These are phyloP conservation scores for Chernovozyma aurita DNA, from an alignment of 1,139 yeast species.

Conservation along the genomic window DNA sequence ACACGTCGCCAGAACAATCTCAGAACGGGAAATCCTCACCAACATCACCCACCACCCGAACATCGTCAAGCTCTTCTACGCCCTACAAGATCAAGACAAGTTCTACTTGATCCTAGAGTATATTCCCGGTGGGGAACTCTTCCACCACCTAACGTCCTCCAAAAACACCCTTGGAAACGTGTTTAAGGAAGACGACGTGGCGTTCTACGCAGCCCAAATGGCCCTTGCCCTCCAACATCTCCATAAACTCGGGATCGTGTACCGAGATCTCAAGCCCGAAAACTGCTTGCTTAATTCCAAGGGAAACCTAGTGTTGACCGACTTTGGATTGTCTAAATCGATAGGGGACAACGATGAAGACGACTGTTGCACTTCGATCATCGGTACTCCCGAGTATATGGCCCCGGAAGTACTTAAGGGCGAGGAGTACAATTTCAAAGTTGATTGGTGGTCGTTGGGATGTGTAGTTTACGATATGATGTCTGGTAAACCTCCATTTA, in stretches of 20 bases:
- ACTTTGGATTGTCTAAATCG: conserved; percentile 83
- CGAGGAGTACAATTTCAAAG: conserved; percentile 26
- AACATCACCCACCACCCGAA: conserved; percentile 43
- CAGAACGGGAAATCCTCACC: conserved; percentile 68
- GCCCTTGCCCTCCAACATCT: conserved; percentile 27
- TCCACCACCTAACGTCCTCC: conserved; percentile 26
- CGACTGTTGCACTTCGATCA: conserved; percentile 61
- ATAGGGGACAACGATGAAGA: conserved; percentile 33
- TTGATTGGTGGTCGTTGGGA: conserved; percentile 39
- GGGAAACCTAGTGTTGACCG: conserved; percentile 82
- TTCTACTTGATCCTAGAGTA: conserved; percentile 31
- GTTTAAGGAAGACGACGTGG: conserved; percentile 28
- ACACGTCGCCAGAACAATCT: conserved; percentile 51
- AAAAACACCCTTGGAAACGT: conserved; percentile 23
- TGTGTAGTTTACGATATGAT: conserved; percentile 73
- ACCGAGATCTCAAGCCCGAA: conserved; percentile 85
- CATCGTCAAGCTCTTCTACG: conserved; percentile 31
- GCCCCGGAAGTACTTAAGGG: conserved; percentile 35
- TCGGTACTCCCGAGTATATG: conserved; percentile 70
- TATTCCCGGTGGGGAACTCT: conserved; percentile 34
- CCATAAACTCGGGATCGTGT: conserved; percentile 34
- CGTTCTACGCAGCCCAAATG: conserved; percentile 34
- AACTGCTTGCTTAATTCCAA: conserved; percentile 72
- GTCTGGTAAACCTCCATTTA: conserved; percentile 89
- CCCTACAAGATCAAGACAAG: conserved; percentile 30